phyloP scores from a whole-genome alignment of 78 protist genomes.

The slime mould (Dictyostelium discoideum) region DNA sequence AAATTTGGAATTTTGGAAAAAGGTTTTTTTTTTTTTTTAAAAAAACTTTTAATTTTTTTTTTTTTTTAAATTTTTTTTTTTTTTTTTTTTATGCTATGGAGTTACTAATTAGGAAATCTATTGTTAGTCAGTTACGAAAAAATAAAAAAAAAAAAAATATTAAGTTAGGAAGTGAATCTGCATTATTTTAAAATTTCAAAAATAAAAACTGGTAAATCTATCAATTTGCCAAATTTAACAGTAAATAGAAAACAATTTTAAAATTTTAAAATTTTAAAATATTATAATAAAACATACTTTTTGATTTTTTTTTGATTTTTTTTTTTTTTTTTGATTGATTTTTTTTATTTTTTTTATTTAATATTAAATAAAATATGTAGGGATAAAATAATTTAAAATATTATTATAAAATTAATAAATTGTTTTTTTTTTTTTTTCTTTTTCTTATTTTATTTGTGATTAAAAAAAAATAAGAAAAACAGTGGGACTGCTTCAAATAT shows the following conservation, averaged over 20 bases:
- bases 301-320: background rate
- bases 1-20: background rate
- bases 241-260: background rate
- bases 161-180: background rate
- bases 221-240: background rate
- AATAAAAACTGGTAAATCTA: background rate
- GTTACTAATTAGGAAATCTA: background rate
- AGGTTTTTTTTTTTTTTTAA: background rate
- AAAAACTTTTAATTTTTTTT: no score
- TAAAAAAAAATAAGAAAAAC: background rate
- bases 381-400: no score
- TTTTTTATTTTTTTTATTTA: no score
- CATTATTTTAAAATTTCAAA: background rate
- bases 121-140: background rate
- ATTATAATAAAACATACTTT: background rate
- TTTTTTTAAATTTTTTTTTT: no score
- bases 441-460: no score
- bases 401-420: no score
- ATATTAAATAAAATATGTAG: no score
- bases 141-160: no score
- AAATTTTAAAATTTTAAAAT: no score
- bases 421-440: no score
- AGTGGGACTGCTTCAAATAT: conserved; percentile 2
- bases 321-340: no score
- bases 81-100: background rate